Evolutionary conservation across 2,329 filamentous ascomycete species (phyloP).

Genomic region (Colletotrichum eleusines): DNA sequence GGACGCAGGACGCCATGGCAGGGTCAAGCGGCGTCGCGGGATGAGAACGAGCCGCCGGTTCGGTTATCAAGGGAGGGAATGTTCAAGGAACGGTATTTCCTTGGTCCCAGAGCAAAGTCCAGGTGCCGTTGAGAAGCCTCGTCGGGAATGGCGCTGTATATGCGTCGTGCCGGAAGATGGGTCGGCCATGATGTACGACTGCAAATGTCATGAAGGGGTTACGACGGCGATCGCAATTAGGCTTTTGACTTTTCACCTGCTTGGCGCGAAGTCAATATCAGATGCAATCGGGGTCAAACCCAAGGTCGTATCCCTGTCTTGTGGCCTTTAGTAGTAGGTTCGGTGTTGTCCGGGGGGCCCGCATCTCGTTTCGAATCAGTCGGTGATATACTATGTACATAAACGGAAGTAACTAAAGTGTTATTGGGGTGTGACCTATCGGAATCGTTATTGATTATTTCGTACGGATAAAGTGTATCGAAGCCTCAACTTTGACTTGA

Average conservation of each 20-base stretch:
- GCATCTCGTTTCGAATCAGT: neutral
- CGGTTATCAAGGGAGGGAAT: too few relatives aligned
- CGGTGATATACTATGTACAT: neutral
- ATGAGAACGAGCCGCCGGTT: too few relatives aligned
- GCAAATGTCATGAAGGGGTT: neutral
- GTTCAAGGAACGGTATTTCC: neutral
- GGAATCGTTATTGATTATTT: neutral
- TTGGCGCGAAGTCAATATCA: neutral
- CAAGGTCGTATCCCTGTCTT: neutral
- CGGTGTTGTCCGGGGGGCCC: neutral
- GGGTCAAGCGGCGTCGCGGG: neutral
- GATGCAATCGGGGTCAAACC: conserved; percentile 4
- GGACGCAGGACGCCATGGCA: neutral
- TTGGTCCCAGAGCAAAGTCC: neutral
- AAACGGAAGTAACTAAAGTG: neutral
- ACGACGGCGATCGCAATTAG: neutral
- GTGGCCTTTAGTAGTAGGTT: neutral
- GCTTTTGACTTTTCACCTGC: conserved; percentile 1
- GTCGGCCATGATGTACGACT: neutral
- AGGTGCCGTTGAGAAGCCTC: too few relatives aligned
- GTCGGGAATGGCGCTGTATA: too few relatives aligned
- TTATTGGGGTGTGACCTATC: neutral
- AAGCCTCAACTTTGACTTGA: neutral
- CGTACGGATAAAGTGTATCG: neutral
- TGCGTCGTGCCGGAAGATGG: neutral